Evolutionary conservation across 805 yeast species (phyloP), one percentile per base, ranked within the genome.

Genomic region (Candida peoriensis): DNA sequence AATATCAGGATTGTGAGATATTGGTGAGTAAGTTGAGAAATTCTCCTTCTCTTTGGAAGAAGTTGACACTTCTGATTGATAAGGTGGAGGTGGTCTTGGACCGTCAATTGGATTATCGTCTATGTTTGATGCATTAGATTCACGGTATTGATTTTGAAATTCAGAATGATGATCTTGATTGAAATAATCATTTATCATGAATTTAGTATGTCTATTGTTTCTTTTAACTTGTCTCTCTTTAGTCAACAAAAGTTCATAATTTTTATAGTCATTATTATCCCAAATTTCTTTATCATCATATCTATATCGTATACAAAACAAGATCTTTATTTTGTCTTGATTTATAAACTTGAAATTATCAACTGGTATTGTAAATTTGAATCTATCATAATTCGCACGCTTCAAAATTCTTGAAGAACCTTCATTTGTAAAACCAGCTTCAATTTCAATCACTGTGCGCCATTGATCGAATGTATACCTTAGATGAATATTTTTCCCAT

Each of bases 401-500:
- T 66, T 66, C 42, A 78, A 58, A 6, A 69, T 55, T 25, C 67
- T 53, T 6, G 81, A 77, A 2, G 69, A 51, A 6, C 20, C 37
- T 39, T 81, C 86, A 4, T 73, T 69, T 3, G 70, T 66, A 59
- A 74, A 87, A 4, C 53, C 44, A 4, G 89, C 82, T 27, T 76
- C 77, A 21, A 81, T 72, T 52, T 83, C 90, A 27, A 76, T 68
- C 16, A 79, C 74, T 0, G 94, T 79, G 28, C 62, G 63, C 97
- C 97, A 89, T 48, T 68, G 61, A 55, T 90, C 87, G 43, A 78
- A 65, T 0, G 96, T 76, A 60, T 86, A 89, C 36, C 88, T 68
- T 12, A 84, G 70, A 12, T 75, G 70, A 14, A 90, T 81, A 19
- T 60, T 52, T 57, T 89, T 89, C 23, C 75, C 70, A 58, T 67